phyloP scores from a whole-genome alignment of 495 filamentous ascomycete genomes.

The Hypoxylon crocopeplum region DNA sequence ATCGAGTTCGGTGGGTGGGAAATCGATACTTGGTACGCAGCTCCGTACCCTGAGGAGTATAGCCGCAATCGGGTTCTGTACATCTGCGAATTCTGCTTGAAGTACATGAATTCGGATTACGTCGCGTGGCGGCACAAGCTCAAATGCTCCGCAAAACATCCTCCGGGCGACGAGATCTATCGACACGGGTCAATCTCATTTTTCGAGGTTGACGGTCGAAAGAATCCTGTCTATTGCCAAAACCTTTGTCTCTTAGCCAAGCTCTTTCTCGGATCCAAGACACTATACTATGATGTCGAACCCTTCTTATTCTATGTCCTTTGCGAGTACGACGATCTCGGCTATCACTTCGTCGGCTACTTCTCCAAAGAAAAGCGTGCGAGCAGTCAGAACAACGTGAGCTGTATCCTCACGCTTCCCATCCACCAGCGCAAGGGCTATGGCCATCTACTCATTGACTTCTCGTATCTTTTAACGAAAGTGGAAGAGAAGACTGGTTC shows the following conservation, averaged over 20 bases:
- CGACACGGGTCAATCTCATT: conserved; percentile 92
- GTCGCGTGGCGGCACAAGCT: conserved; percentile 97
- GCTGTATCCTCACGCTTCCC: conserved; percentile 92
- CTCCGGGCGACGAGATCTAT: conserved; percentile 97
- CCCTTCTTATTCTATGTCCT: conserved; percentile 99
- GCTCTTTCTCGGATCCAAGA: conserved; percentile 95
- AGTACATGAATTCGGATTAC: conserved; percentile 99
- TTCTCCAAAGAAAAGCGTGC: conserved; percentile 99
- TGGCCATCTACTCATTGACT: conserved; percentile 94
- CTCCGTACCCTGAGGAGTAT: conserved; percentile 97
- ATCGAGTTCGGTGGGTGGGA: conserved; percentile 97
- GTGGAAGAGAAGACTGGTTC: conserved; percentile 95
- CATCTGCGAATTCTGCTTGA: conserved; percentile 98
- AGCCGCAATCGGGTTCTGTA: conserved; percentile 93
- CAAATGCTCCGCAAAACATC: conserved; percentile 95
- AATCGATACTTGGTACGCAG: conserved; percentile 99
- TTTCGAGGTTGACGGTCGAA: conserved; percentile 96
- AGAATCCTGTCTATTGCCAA: conserved; percentile 97
- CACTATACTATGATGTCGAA: conserved; percentile 97
- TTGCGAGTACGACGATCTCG: conserved; percentile 90
- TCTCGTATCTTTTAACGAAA: conserved; percentile 93
- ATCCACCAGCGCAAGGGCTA: conserved; percentile 98
- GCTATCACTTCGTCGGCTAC: conserved; percentile 97
- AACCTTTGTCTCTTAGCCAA: conserved; percentile 96
- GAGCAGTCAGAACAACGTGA: conserved; percentile 94